Conservation (phyloP, 345 rosid species). For the Iberis pinnata region DNA sequence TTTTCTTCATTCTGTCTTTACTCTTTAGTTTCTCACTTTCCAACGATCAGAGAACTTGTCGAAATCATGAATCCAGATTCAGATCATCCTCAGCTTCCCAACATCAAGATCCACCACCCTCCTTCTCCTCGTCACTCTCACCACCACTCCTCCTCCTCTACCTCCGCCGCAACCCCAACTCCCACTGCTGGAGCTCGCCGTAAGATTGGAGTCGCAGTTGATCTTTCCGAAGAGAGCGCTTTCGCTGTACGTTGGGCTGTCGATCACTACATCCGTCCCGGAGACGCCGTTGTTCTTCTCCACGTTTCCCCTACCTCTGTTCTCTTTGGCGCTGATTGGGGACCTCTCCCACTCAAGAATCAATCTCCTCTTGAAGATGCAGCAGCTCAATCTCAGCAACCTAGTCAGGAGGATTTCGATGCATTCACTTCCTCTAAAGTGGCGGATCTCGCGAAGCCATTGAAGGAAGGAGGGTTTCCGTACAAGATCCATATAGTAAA, state of each 20-base stretch:
- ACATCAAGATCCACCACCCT: constrained; percentile 71
- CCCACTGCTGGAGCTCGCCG: constrained; percentile 88
- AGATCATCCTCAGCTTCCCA: constrained; percentile 67
- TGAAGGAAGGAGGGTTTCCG: constrained; percentile 57
- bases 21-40: background rate
- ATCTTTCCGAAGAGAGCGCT: constrained; percentile 79
- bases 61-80: constrained; percentile 31
- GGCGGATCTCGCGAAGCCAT: constrained; percentile 58
- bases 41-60: constrained; percentile 11
- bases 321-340: constrained; percentile 99
- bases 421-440: constrained; percentile 48
- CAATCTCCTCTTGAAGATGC: constrained; percentile 9
- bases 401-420: constrained; percentile 57
- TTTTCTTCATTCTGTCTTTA: background rate
- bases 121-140: constrained; percentile 42
- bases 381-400: constrained; percentile 23
- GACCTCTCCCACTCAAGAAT: constrained; percentile 35
- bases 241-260: constrained; percentile 90
- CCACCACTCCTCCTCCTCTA: constrained; percentile 31
- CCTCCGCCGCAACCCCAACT: constrained; percentile 45
- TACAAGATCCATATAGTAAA: constrained; percentile 72
- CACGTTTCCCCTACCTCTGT: constrained; percentile 97
- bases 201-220: constrained; percentile 83
- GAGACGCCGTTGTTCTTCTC: constrained; percentile 86
- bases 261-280: constrained; percentile 81